These are phyloP conservation scores for Hamamelis virginiana DNA, from an alignment of 164 flowering plant species.

Conservation along the genomic window DNA sequence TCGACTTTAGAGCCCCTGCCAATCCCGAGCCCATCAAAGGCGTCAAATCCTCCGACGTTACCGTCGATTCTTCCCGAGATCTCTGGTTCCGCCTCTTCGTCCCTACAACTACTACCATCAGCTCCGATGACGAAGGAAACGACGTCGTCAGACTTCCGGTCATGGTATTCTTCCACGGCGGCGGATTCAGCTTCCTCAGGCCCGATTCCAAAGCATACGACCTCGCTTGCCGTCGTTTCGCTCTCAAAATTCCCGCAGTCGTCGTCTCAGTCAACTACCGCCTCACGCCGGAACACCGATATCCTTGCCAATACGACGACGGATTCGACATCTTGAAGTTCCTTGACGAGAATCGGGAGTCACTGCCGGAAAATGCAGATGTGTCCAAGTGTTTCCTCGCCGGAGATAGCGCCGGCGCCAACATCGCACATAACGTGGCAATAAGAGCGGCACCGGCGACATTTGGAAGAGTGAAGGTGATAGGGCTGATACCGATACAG, in stretches of 20 bases:
- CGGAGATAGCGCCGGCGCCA: constrained; percentile 77
- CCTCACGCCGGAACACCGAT: constrained; percentile 41
- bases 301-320: constrained; percentile 43
- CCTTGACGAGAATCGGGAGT: constrained; percentile 18
- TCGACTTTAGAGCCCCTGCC: constrained; percentile 24
- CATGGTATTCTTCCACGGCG: constrained; percentile 55
- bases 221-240: constrained; percentile 40
- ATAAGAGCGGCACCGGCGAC: constrained; percentile 13
- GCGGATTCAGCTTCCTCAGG: constrained; percentile 39
- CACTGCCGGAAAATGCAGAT: constrained; percentile 30
- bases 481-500: constrained; percentile 36
- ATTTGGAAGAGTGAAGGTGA: constrained; percentile 3
- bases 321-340: constrained; percentile 38
- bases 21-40: constrained; percentile 20
- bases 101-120: too few relatives aligned
- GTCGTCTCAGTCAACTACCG: constrained; percentile 52
- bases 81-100: constrained; percentile 64
- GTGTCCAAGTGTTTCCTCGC: constrained; percentile 29
- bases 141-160: constrained; percentile 26
- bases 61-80: constrained; percentile 36
- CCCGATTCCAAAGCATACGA: constrained; percentile 29
- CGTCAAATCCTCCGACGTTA: constrained; percentile 37
- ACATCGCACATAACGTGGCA: constrained; percentile 60
- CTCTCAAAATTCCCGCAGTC: constrained; percentile 22
- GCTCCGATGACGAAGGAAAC: not conserved